A percentile compares a stretch with the other conserved stretches of the same genome.
Evolutionary conservation across 1,139 yeast genomes (phyloP).

Genomic region (Debaryomyces psychrophilus): DNA sequence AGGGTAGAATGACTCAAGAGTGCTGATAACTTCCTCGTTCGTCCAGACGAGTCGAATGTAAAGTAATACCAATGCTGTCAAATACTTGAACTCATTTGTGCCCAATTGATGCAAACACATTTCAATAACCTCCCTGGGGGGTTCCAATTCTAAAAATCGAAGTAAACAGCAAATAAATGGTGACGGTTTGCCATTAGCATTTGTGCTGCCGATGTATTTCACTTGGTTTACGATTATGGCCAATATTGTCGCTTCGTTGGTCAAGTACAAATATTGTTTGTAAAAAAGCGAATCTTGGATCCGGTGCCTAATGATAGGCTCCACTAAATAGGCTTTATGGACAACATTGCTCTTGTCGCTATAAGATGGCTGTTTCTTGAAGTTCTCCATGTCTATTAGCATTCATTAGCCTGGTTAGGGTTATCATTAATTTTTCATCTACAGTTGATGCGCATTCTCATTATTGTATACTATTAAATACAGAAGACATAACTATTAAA

Average conservation of each 20-base stretch:
- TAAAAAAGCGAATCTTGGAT: conserved; percentile 71
- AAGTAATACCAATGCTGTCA: conserved; percentile 61
- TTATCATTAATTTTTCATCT: not conserved
- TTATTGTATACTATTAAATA: not conserved
- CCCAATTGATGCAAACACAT: conserved; percentile 52
- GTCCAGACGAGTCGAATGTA: conserved; percentile 56
- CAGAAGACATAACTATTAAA: conserved; percentile 1
- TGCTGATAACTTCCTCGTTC: conserved; percentile 47
- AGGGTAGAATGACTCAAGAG: conserved; percentile 53
- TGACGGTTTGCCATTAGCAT: conserved; percentile 54
- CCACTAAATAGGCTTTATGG: conserved; percentile 60
- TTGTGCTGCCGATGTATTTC: conserved; percentile 51
- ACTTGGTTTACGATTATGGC: conserved; percentile 42
- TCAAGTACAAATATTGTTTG: conserved; percentile 62
- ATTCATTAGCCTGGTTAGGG: not conserved
- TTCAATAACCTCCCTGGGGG: conserved; percentile 53
- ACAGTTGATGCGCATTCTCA: conserved; percentile 6
- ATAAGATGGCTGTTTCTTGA: conserved; percentile 23
- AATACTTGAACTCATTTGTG: conserved; percentile 61
- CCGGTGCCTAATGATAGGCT: conserved; percentile 69
- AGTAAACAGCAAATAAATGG: conserved; percentile 68
- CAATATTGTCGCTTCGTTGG: conserved; percentile 56
- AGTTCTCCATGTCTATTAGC: conserved; percentile 2
- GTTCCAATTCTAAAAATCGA: conserved; percentile 65
- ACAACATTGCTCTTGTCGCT: conserved; percentile 31